A percentile compares a stretch with the other conserved stretches of the same genome.
phyloP scores from a whole-genome alignment of 2,329 filamentous ascomycete species.

The Aspergillus sergii region DNA sequence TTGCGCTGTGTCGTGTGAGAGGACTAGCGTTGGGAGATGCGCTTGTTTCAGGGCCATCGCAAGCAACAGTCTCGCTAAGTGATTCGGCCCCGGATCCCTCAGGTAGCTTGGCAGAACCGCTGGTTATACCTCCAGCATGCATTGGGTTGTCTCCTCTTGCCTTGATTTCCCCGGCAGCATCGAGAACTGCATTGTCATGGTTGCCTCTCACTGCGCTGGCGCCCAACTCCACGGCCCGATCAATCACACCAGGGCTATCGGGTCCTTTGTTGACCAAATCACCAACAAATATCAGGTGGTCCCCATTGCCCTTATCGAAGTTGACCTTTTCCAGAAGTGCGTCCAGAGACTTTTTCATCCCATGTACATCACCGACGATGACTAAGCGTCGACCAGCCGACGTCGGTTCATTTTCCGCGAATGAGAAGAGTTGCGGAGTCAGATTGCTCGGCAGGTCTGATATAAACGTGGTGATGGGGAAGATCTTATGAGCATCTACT shows the following conservation, averaged over 20 bases:
- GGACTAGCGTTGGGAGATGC: not conserved
- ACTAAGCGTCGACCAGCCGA: not conserved
- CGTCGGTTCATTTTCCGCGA: not conserved
- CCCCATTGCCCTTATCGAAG: conserved; percentile 14
- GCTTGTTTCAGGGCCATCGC: not conserved
- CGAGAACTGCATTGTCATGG: conserved; percentile 28
- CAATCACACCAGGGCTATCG: conserved; percentile 24
- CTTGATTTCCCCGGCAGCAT: conserved; percentile 19
- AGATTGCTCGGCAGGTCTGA: not conserved
- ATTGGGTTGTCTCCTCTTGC: not conserved
- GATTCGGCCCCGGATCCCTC: not conserved
- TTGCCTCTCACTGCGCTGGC: conserved; percentile 28
- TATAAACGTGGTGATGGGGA: not conserved
- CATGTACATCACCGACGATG: not conserved
- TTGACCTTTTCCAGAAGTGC: not conserved
- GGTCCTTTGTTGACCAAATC: conserved; percentile 27
- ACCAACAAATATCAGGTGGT: conserved; percentile 24
- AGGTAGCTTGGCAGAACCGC: not conserved
- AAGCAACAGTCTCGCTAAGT: not conserved
- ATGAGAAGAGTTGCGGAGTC: not conserved
- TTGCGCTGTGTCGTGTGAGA: not conserved
- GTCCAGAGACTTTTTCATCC: not conserved
- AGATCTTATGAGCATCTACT: not conserved
- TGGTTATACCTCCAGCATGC: not conserved
- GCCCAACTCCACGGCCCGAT: conserved; percentile 23